Conservation (phyloP, 768 basidiomycete genomes). For the Botryobasidium botryosum region DNA sequence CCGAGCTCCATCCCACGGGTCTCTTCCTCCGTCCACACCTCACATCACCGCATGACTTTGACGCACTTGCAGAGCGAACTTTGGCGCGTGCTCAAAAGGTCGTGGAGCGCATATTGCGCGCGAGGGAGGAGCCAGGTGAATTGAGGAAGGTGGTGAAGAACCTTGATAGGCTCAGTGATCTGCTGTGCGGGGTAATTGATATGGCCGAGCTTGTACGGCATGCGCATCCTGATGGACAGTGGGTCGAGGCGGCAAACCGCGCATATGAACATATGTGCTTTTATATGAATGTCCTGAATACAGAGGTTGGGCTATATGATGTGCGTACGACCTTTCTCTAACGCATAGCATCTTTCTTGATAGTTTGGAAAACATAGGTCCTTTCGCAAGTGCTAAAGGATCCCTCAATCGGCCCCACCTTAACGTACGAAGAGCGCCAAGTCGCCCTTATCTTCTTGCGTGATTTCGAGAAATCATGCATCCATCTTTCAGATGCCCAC, state of each 20-base stretch:
- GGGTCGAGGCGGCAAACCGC: conserved; percentile 70
- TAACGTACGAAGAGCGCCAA: conserved; percentile 58
- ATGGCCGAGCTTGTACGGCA: conserved; percentile 87
- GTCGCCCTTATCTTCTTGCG: conserved; percentile 89
- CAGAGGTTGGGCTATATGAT: conserved; percentile 76
- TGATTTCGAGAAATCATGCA: conserved; percentile 96
- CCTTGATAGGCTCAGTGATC: conserved; percentile 87
- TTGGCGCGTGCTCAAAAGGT: conserved; percentile 63
- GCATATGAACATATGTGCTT: conserved; percentile 87
- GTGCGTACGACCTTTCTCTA: conserved; percentile 30
- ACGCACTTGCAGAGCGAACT: conserved; percentile 60
- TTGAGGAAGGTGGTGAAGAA: conserved; percentile 84
- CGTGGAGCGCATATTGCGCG: conserved; percentile 66
- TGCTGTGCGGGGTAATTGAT: conserved; percentile 92
- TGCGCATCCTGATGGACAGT: conserved; percentile 72
- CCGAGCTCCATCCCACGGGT: too few species aligned
- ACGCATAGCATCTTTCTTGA: not conserved
- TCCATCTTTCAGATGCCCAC: conserved; percentile 63
- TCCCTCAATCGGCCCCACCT: conserved; percentile 41
- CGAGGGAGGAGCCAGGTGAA: conserved; percentile 54
- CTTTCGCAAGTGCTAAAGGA: conserved; percentile 55
- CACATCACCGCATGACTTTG: conserved; percentile 48
- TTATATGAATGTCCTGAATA: conserved; percentile 96
- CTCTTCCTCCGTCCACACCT: conserved; percentile 72
- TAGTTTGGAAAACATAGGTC: conserved; percentile 28